These are phyloP conservation scores for Daedalea quercina DNA, from an alignment of 768 basidiomycete species.

Conservation along the genomic window DNA sequence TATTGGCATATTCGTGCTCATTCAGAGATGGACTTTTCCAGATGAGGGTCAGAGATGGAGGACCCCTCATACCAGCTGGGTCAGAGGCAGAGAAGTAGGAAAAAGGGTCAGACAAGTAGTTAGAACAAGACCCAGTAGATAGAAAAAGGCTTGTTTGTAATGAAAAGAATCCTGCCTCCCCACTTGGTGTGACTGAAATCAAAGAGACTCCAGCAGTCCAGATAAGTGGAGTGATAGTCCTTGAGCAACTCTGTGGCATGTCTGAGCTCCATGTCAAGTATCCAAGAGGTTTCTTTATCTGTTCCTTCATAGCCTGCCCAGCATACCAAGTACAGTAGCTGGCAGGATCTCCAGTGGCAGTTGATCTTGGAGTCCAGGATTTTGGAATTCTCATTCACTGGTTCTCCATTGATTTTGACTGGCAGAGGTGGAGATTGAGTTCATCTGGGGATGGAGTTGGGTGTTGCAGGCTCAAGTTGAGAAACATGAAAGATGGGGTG, in stretches of 20 bases:
- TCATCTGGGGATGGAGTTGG: slow-evolving; percentile 9
- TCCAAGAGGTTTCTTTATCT: slow-evolving; percentile 1
- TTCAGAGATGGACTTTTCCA: too few relatives aligned
- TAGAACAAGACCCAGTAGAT: too few relatives aligned
- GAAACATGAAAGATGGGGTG: slow-evolving; percentile 20
- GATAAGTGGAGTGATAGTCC: slow-evolving; percentile 3
- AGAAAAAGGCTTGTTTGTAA: too few relatives aligned
- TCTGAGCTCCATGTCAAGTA: slow-evolving; percentile 1
- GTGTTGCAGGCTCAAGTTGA: slow-evolving; percentile 12
- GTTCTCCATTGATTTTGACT: slow-evolving; percentile 8
- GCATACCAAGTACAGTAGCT: slow-evolving; percentile 4
- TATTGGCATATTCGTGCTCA: too few relatives aligned
- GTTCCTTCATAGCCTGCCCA: slow-evolving; percentile 5
- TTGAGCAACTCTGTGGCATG: background rate
- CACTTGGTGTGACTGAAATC: too few relatives aligned
- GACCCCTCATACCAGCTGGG: too few relatives aligned
- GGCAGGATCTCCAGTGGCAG: background rate
- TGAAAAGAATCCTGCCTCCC: too few relatives aligned
- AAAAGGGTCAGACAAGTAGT: too few relatives aligned
- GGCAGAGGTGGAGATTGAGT: slow-evolving; percentile 9
- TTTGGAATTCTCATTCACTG: slow-evolving; percentile 10
- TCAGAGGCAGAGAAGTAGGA: too few relatives aligned
- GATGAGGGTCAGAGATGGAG: too few relatives aligned
- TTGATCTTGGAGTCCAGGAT: slow-evolving; percentile 13
- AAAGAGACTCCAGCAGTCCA: too few relatives aligned